These are phyloP conservation scores for Oxytropis ochrocephala DNA, from an alignment of 306 rosid genomes.

Conservation along the genomic window DNA sequence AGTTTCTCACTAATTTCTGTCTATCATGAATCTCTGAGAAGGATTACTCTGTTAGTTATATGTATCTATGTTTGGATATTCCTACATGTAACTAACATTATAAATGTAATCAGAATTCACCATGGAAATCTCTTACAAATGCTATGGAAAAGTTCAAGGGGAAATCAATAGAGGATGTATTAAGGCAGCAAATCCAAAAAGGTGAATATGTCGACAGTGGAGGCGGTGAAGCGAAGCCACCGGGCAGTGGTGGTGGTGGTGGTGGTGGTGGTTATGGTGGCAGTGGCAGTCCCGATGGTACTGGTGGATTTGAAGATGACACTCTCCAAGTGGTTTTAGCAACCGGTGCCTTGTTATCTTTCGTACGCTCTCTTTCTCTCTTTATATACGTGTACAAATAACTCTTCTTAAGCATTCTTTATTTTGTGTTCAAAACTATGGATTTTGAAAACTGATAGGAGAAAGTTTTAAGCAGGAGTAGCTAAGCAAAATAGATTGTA, in stretches of 20 bases:
- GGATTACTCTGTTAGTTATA: not conserved
- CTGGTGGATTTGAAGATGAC: constrained; percentile 52
- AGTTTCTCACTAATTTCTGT: not conserved
- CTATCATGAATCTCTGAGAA: not conserved
- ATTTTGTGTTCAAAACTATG: not conserved
- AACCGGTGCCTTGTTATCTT: constrained; percentile 51
- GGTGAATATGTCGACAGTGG: constrained; percentile 41
- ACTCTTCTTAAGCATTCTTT: not conserved
- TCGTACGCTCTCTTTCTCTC: constrained; percentile 38
- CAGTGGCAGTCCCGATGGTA: constrained; percentile 24
- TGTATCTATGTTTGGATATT: not conserved
- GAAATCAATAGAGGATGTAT: constrained; percentile 53
- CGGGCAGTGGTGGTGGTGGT: constrained; percentile 18
- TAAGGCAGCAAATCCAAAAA: constrained; percentile 62
- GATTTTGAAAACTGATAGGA: not conserved
- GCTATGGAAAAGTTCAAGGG: constrained; percentile 48
- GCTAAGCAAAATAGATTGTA: not conserved
- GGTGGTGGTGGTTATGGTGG: constrained; percentile 16
- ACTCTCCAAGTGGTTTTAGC: constrained; percentile 60
- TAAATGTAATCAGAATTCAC: constrained; percentile 37
- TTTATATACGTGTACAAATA: not conserved
- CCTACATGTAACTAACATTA: constrained; percentile 11
- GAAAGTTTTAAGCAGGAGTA: not conserved
- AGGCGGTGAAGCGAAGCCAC: constrained; percentile 40
- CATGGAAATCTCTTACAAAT: constrained; percentile 42